Base-by-base conservation (phyloP, 1,284 basidiomycete species). In the Ustilago trichophora region DNA sequence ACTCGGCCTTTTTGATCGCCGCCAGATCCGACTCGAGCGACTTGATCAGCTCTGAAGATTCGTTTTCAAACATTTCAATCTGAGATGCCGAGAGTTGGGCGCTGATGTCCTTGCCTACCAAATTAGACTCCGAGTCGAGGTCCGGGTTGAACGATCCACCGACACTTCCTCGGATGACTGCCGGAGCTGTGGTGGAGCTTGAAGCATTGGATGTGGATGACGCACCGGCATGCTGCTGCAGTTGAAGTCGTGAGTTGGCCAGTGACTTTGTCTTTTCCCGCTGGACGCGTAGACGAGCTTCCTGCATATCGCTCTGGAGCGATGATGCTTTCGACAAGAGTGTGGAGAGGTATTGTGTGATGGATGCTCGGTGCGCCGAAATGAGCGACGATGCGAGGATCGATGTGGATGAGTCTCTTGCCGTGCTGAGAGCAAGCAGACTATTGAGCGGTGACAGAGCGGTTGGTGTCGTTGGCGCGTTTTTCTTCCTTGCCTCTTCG, bases 41-140 rank as follows among this genome's bases (percentile, higher is more conserved):
- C 69, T 88, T 88, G 50, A 95, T 83, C 50, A 95, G 89, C 63
- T 87, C 88, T 26, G 91, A 90, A 70, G 94, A 93, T 82, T 95
- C 92, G 18, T 87, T 85, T 82, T 95, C 93, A 74, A 95, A 95
- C 81, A 92, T 90, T 73, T 91, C 87, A 49, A 94, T 92, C 80
- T 95, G 92, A 11, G 90, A 91, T 37, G 87, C 50, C 4, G 69
- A 62, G n/a, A 79, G 60, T 37, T 74, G 53, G 2, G 57, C 44
- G 11, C 65, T 46, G 32, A 77, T 62, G 50, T 77, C 73, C 3
- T 63, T 52, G 31, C 67, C 65, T 4, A 64, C 47, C 44, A 70
- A 19, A 0, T 24, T 36, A 16, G 56, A 60, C n/a, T 70, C 67
- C 4, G 57, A 53, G 10, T 65, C 60, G 4, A 65, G 52, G 18